Evolutionary conservation across 257 asterid species (phyloP), one percentile per base, ranked within the genome.

Genomic region (Jacaranda mimosifolia): DNA sequence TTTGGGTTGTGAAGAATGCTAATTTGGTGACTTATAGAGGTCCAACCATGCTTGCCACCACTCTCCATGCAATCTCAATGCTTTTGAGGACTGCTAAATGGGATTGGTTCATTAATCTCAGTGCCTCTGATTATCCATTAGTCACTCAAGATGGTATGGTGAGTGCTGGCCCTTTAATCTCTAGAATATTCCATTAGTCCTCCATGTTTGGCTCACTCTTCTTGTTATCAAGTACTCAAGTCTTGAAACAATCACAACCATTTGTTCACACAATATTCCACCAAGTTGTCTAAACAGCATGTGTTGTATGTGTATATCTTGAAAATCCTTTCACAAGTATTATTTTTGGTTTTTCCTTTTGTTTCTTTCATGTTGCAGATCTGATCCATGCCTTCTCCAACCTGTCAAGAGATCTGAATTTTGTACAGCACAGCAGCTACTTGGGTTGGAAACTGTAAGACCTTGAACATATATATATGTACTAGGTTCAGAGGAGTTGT

Each of bases 111-210:
- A 85, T 94, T 36, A 94, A 94, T 87, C 97, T 94, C 82, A 90
- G 97, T 70, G 97, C 98, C 51, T 90, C 98, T 43, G 98, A 94
- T 72, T 94, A 94, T 79, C 98, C 98, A 73, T 76, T 94, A 51
- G 77, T 94, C 68, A 94, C 98, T 80, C 98, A 94, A 94, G 98
- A 94, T 92, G 98, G 98, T 94, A 94, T 81, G 95, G 98, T 94
- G 93, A 94, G 97, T 26, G 32, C 32, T 93, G 81, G 52, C 74
- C 35, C 38, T 1, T 5, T 51, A 26, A 26, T 26, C 32, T 26
- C 32, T 26, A 26, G 32, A 26, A 26, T 26, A 26, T 26, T 26
- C 32, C 32, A 26, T 26, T 26, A 26, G 32, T 46, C 38, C 53
- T 53, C 9, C 9, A 9, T 26, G 1, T 26, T 26, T 26, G 32